Evolutionary conservation across 768 basidiomycete genomes (phyloP).

Genomic region (Clitopilus hobsonii): DNA sequence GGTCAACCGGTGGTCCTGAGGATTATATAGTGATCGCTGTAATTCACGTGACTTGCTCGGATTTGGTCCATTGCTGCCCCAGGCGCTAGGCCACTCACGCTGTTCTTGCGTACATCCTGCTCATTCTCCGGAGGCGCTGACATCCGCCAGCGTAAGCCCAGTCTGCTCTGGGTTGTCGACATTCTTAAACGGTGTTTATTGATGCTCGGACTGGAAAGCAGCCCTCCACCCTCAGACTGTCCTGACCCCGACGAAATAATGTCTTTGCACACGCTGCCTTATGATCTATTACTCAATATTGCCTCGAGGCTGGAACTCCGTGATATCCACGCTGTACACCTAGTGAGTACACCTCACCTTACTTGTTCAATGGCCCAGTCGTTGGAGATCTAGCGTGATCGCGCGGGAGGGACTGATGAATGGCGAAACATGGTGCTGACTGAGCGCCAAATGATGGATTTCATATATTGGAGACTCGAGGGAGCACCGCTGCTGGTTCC

Average conservation of each 20-base stretch:
- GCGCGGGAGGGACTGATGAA: not conserved
- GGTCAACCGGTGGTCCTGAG: not conserved
- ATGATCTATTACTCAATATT: conserved; percentile 69
- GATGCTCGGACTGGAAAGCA: conserved; percentile 7
- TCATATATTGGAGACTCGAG: not conserved
- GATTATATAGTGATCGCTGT: not conserved
- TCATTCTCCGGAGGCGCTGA: not conserved
- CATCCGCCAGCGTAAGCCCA: not conserved
- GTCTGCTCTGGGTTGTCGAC: not conserved
- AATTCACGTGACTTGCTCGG: not conserved
- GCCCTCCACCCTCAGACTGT: conserved; percentile 9
- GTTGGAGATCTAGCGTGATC: not conserved
- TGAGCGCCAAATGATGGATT: not conserved
- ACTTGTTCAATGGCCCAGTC: not conserved
- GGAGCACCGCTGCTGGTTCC: not conserved
- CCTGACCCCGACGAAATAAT: conserved; percentile 1
- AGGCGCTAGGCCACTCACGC: not conserved
- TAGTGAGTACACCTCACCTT: conserved; percentile 36
- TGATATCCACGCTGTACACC: conserved; percentile 58
- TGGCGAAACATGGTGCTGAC: not conserved
- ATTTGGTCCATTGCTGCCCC: not conserved
- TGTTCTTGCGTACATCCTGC: not conserved
- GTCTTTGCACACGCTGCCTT: conserved; percentile 46
- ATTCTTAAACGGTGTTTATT: conserved; percentile 9
- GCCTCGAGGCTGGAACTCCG: conserved; percentile 54